Base-by-base conservation (phyloP, 176 grass and related monocot genomes). In the Oropetium thomaeum region DNA sequence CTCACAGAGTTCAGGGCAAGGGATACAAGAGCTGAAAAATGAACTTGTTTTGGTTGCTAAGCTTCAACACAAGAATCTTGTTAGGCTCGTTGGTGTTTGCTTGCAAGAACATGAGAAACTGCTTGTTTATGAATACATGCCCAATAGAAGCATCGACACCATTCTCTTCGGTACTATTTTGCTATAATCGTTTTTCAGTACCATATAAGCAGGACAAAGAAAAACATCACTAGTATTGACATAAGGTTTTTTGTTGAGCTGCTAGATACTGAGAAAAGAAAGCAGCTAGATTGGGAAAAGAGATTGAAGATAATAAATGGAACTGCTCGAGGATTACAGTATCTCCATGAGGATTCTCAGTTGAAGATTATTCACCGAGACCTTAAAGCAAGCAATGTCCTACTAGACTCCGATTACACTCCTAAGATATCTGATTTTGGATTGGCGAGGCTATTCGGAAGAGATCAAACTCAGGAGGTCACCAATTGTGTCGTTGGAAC, bases 391-490 rank as follows among this genome's bases (percentile, higher is more conserved):
- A 83, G 81, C 63, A 76, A 83, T 39, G 52, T 83, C 3, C 63
- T 83, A 8, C 39, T 83, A 48, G 81, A 87, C 58, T 55, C 53
- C 25, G 33, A 91, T 52, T 86, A 84, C 69, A 89, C 33, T 82
- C 86, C 88, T 8, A 96, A 96, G 65, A 89, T 96, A 58, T 73
- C 86, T 1, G 92, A 96, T 23, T 96, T 96, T 1, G 92, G 92
- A 5, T 39, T 91, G 32, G 92, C 88, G 49, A 69, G 84, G 55
- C 17, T 88, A 52, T 87, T 93, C 70, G 75, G 61, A 30, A 71
- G 62, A 2, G 89, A 96, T 78, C 82, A 84, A 65, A 71, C 80
- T 27, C 29, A 29, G 32, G 57, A 81, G 30, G 12, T 90, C 20
- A 96, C 92, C 22, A 72, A 25, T 17, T 68, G 68, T 75, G 80